Conservation (phyloP, 768 basidiomycete genomes). For the Russula griseocarnosa region DNA sequence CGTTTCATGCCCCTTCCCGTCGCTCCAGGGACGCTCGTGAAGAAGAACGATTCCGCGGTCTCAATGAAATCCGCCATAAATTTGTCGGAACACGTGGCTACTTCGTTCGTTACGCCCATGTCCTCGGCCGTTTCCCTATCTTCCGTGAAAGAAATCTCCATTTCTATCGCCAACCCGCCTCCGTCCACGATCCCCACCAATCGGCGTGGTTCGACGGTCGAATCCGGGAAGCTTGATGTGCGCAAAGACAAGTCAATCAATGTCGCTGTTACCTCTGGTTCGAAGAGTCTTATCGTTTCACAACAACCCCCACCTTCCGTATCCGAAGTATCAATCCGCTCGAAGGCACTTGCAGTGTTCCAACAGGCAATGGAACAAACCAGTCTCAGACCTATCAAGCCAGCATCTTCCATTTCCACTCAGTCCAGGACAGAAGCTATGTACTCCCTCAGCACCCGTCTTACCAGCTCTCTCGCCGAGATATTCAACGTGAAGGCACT, state of each 20-base stretch:
- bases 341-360: constrained; percentile 26
- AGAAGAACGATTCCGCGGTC: constrained; percentile 11
- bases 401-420: constrained; percentile 4
- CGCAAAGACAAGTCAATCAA: constrained; percentile 8
- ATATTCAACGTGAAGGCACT: constrained; percentile 44
- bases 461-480: constrained; percentile 49
- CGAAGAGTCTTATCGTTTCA: constrained; percentile 14
- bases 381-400: background rate
- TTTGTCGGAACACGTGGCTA: constrained; percentile 13
- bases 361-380: constrained; percentile 6
- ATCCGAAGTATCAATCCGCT: constrained; percentile 18
- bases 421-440: constrained; percentile 19
- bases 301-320: constrained; percentile 23
- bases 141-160: constrained; percentile 18
- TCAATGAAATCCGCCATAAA: constrained; percentile 22
- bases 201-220: constrained; percentile 3
- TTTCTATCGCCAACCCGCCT: constrained; percentile 15
- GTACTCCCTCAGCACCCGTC: constrained; percentile 40
- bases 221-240: background rate
- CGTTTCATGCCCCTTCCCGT: constrained; percentile 34
- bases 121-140: constrained; percentile 23
- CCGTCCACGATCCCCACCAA: constrained; percentile 16
- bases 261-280: background rate
- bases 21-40: constrained; percentile 34
- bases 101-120: constrained; percentile 18